phyloP scores from a whole-genome alignment of 2,329 filamentous ascomycete species.

The Colletotrichum orbiculare region DNA sequence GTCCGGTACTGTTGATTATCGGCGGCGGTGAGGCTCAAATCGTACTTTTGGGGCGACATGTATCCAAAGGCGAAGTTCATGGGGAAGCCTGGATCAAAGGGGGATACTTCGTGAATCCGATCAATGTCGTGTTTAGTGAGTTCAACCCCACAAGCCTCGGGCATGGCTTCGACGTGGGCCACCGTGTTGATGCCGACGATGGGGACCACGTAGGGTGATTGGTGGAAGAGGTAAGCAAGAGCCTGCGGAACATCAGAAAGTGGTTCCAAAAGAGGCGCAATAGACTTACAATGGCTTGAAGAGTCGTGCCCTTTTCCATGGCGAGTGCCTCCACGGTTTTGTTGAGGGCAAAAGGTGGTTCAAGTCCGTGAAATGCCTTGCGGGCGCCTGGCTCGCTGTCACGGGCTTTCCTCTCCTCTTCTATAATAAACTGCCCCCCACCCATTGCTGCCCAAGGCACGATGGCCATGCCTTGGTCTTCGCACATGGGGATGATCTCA shows the following conservation, averaged over 20 bases:
- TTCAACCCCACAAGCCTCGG: constrained; percentile 64
- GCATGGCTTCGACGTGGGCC: constrained; percentile 70
- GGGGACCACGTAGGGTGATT: constrained; percentile 70
- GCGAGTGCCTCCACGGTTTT: constrained; percentile 35
- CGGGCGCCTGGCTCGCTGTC: constrained; percentile 27
- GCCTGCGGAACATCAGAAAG: constrained; percentile 45
- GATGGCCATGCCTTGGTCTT: constrained; percentile 59
- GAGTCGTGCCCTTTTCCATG: constrained; percentile 14
- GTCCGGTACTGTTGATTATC: constrained; percentile 15
- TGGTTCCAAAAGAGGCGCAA: neutral
- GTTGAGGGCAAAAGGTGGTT: neutral
- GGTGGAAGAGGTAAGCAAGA: constrained; percentile 70
- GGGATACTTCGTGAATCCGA: constrained; percentile 62
- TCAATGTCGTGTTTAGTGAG: constrained; percentile 65
- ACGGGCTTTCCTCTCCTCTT: constrained; percentile 44
- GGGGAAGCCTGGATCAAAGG: constrained; percentile 69
- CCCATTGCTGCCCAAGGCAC: constrained; percentile 70
- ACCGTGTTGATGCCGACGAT: constrained; percentile 70
- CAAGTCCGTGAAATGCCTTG: neutral
- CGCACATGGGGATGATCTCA: constrained; percentile 55
- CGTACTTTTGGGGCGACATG: constrained; percentile 11
- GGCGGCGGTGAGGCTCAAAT: constrained; percentile 11
- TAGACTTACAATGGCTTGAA: constrained; percentile 6
- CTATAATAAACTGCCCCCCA: constrained; percentile 59
- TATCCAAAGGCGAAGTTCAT: constrained; percentile 21